Evolutionary conservation across 148 eudicot genomes (phyloP).

Genomic region (Cornus suecica): DNA sequence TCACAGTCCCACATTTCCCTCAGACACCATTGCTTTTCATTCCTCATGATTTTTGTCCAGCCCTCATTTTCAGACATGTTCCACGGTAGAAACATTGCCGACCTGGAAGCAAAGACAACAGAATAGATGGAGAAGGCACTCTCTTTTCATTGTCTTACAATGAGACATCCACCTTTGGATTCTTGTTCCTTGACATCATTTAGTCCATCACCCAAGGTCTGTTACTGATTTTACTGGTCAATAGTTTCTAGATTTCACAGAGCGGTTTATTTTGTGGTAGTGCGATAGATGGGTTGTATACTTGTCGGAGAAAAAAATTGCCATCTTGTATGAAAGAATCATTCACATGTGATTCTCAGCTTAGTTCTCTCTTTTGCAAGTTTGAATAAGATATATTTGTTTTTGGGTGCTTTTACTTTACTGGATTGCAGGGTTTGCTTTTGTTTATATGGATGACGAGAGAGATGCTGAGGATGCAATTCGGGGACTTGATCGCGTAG

Average conservation of each 20-base stretch:
- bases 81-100: slow-evolving; percentile 35
- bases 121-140: slow-evolving; percentile 53
- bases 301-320: slow-evolving; percentile 1
- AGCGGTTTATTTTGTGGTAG: slow-evolving; percentile 13
- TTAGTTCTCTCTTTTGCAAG: not conserved
- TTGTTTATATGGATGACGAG: slow-evolving; percentile 87
- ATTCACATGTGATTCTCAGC: slow-evolving; percentile 11
- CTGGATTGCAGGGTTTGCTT: slow-evolving; percentile 63
- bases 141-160: slow-evolving; percentile 53
- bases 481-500: slow-evolving; percentile 66
- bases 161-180: slow-evolving; percentile 65
- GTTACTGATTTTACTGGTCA: slow-evolving; percentile 52
- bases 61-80: slow-evolving; percentile 51
- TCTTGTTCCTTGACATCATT: slow-evolving; percentile 70
- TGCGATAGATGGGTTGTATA: not conserved
- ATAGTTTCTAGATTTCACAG: slow-evolving; percentile 25
- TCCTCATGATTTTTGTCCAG: slow-evolving; percentile 58
- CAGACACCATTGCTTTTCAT: slow-evolving; percentile 56
- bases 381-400: not conserved
- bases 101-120: slow-evolving; percentile 56
- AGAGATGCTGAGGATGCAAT: slow-evolving; percentile 95
- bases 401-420: not conserved
- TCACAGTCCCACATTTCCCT: slow-evolving; percentile 43
- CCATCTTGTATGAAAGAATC: slow-evolving; percentile 12
- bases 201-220: slow-evolving; percentile 72